A percentile compares a stretch with the other conserved stretches of the same genome.
Conservation (phyloP, 2,329 filamentous ascomycete species). For the Colletotrichum tofieldiae region DNA sequence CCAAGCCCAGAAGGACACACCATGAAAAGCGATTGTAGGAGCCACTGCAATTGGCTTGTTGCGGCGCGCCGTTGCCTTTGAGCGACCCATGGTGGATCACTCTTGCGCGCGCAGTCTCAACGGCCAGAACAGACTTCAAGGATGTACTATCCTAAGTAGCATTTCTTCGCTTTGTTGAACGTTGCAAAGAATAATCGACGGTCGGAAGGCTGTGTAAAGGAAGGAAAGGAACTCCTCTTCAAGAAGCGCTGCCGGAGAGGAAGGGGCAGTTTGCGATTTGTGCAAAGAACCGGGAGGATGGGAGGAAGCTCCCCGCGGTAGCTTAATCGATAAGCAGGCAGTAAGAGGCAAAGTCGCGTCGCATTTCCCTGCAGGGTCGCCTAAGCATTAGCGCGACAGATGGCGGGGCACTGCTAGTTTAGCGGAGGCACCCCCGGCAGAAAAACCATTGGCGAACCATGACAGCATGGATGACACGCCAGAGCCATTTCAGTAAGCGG, state of each 20-base stretch:
- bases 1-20: not conserved
- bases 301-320: slow-evolving; percentile 27
- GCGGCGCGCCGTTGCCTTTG: slow-evolving; percentile 31
- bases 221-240: too few relatives aligned
- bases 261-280: not conserved
- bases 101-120: not conserved
- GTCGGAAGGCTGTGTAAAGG: too few relatives aligned
- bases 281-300: not conserved
- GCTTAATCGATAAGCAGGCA: slow-evolving; percentile 42
- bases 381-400: slow-evolving; percentile 16
- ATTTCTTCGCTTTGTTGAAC: not conserved
- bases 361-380: slow-evolving; percentile 16
- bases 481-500: slow-evolving; percentile 18
- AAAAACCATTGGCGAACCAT: slow-evolving; percentile 20
- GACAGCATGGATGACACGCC: not conserved
- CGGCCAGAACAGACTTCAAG: slow-evolving; percentile 5
- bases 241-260: not conserved
- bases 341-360: slow-evolving; percentile 29
- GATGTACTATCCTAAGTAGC: not conserved
- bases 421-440: slow-evolving; percentile 27
- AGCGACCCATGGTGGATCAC: slow-evolving; percentile 28
- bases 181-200: not conserved
- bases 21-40: slow-evolving; percentile 29
- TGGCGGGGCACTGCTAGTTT: slow-evolving; percentile 39
- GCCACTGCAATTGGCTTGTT: slow-evolving; percentile 5